These are phyloP conservation scores for Aspergillus hancockii DNA, from an alignment of 495 filamentous ascomycete genomes.

Conservation along the genomic window DNA sequence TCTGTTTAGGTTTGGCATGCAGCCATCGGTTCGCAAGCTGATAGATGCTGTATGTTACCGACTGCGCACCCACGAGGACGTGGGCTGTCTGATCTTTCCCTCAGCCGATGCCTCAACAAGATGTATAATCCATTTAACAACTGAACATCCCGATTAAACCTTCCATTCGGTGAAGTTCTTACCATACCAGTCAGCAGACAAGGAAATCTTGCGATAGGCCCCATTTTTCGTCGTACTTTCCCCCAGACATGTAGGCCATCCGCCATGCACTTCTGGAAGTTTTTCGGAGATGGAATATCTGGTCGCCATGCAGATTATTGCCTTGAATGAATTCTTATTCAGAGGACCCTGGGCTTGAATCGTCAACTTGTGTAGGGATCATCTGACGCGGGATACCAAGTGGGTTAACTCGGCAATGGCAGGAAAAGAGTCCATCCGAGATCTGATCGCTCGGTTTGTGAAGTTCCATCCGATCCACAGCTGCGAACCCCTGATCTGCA, in stretches of 20 bases:
- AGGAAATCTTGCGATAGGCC: neutral
- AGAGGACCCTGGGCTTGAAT: constrained; percentile 9
- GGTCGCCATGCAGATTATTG: constrained; percentile 40
- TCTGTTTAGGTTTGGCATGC: constrained; percentile 2
- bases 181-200: neutral
- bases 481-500: constrained; percentile 41
- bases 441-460: constrained; percentile 41
- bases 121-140: neutral
- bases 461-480: constrained; percentile 50
- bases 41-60: neutral
- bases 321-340: constrained; percentile 21
- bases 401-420: constrained; percentile 74
- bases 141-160: neutral
- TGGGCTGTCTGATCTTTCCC: neutral
- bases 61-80: neutral
- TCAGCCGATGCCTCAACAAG: neutral
- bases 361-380: neutral
- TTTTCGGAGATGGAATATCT: constrained; percentile 39
- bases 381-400: constrained; percentile 22
- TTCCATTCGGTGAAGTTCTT: neutral
- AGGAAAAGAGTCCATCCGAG: constrained; percentile 59
- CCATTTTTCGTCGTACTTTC: neutral
- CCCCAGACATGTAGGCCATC: neutral
- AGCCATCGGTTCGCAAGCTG: neutral
- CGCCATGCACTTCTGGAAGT: constrained; percentile 30